Percentiles rank a stretch among this genome's conserved stretches.
Evolutionary conservation across 176 grass and related monocot species (phyloP).

Genomic region (Oryza punctata): DNA sequence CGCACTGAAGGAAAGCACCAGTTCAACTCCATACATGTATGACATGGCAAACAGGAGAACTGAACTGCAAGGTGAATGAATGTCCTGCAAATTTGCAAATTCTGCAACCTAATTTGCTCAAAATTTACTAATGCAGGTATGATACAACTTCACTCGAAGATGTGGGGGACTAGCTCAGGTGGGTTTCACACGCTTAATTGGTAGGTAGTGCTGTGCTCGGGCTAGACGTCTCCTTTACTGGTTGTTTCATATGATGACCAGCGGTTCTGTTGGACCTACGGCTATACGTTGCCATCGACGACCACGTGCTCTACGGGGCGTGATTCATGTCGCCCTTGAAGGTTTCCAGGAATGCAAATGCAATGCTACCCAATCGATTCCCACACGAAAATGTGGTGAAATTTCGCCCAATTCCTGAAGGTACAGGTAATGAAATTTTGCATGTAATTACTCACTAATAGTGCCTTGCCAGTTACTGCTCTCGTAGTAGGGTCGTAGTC

Average conservation of each 20-base stretch:
- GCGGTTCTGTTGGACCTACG: background rate
- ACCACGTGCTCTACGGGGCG: constrained; percentile 28
- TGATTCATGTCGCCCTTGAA: background rate
- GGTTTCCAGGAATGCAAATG: background rate
- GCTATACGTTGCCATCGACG: constrained; percentile 5
- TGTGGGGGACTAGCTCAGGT: background rate
- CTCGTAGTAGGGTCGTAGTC: background rate
- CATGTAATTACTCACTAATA: background rate
- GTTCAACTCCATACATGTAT: background rate
- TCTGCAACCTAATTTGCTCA: background rate
- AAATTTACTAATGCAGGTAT: background rate
- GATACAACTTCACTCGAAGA: background rate
- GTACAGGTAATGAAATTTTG: background rate
- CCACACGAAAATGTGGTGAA: background rate
- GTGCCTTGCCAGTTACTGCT: background rate
- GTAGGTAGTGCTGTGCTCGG: background rate
- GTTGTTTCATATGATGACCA: constrained; percentile 6
- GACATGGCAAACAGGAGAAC: background rate
- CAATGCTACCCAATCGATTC: background rate
- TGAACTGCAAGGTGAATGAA: background rate
- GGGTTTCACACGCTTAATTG: background rate
- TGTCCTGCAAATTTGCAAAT: background rate
- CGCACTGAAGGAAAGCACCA: background rate
- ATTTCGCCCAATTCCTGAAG: background rate
- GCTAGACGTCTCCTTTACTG: background rate